Percentiles rank a stretch among this genome's conserved stretches.
Evolutionary conservation across 352 stramenopile species (phyloP).

Genomic region (Globisporangium irregulare): DNA sequence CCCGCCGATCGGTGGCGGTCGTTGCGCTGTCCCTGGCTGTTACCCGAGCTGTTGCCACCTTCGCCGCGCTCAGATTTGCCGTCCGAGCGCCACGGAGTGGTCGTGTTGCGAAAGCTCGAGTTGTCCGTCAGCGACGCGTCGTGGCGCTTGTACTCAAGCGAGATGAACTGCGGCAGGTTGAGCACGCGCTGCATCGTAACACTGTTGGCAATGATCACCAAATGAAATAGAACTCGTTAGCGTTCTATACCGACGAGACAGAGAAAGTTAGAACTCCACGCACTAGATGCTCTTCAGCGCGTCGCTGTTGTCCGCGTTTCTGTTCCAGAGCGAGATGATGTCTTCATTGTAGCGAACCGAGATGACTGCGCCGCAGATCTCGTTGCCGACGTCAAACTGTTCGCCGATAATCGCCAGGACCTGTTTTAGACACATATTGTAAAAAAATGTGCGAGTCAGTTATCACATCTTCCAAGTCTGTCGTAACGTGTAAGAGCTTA

Average conservation of each 20-base stretch:
- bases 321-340: slow-evolving; percentile 94
- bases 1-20: slow-evolving; percentile 18
- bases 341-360: slow-evolving; percentile 92
- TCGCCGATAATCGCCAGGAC: slow-evolving; percentile 92
- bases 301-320: slow-evolving; percentile 91
- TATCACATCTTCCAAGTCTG: not conserved
- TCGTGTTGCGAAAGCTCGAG: slow-evolving; percentile 79
- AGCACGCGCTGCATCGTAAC: slow-evolving; percentile 89
- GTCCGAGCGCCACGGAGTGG: slow-evolving; percentile 54
- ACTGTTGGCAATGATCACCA: slow-evolving; percentile 21
- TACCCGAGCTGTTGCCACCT: slow-evolving; percentile 46
- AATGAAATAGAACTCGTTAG: too few species aligned
- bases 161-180: slow-evolving; percentile 89
- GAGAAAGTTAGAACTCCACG: not conserved
- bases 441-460: not conserved
- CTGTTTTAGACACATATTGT: slow-evolving; percentile 18
- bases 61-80: slow-evolving; percentile 35
- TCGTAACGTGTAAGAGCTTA: slow-evolving; percentile 20
- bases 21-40: slow-evolving; percentile 24
- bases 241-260: too few species aligned
- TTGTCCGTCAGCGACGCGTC: slow-evolving; percentile 84
- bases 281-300: slow-evolving; percentile 82
- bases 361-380: slow-evolving; percentile 91
- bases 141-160: slow-evolving; percentile 91
- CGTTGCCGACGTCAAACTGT: slow-evolving; percentile 93